Evolutionary conservation across 78 protist species (phyloP), one percentile per base, ranked within the genome.

Genomic region (Thecamonas trahens): DNA sequence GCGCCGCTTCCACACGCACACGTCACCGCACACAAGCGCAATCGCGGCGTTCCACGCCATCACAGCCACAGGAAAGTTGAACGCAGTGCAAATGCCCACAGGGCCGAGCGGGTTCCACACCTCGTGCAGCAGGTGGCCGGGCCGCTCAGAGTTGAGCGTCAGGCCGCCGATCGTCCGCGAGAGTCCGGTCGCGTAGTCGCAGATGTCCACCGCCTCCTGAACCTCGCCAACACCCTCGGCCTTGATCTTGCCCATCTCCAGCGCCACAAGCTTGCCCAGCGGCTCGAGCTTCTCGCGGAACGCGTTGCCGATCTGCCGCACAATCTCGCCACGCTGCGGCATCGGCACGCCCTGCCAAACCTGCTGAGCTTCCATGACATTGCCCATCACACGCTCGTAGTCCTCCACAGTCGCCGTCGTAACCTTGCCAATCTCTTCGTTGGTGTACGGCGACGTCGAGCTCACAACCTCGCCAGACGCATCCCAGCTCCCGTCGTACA

Each of bases 21-120:
- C 4, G 76, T 83, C 70, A 37, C 88, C 88, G n/a, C 62, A 6
- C 17, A 73, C 61, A 22, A 84, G 0, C 22, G 73, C 24, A 24
- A 91, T 42, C 24, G 94, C 88, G 5, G 72, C 53, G 74, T 91
- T 91, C 96, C 96, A 91, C 72, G 92, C 91, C 18, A 44, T 54
- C 28, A 91, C 96, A 24, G 96, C 96, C 34, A 85, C 74, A 34
- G 96, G 96, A 81, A 92, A 92, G 79, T 92, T 92, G 83, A 92
- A 92, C 50, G 96, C 96, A 26, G 89, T 63, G 73, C 90, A 90
- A 76, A 86, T 61, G 49, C 96, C 96, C 32, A 92, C 73, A 18
- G 61, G 45, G 35, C 96, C 96, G 29, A 90, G 72, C 28, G 96
- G 96, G 77, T 86, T 79, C 96, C 96, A 92, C 37, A 32, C 32